Evolutionary conservation across 495 filamentous ascomycete species (phyloP).

Genomic region (Astrothelium subdiscretum): DNA sequence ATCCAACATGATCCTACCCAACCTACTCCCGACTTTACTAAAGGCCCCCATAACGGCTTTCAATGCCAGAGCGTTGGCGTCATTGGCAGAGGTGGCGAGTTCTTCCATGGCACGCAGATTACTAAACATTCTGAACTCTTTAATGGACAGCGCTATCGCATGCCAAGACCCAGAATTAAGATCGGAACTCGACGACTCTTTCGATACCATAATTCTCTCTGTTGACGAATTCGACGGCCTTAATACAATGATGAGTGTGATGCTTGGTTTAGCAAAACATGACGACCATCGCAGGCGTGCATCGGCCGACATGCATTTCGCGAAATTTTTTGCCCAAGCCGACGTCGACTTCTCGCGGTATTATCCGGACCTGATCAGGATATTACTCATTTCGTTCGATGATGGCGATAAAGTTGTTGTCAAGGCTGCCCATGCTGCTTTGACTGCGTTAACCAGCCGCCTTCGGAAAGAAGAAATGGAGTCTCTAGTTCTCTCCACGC

Average conservation of each 20-base stretch:
- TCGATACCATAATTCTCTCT: slow-evolving; percentile 79
- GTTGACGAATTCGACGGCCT: slow-evolving; percentile 94
- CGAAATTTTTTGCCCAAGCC: slow-evolving; percentile 74
- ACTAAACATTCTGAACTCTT: slow-evolving; percentile 75
- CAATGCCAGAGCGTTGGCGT: slow-evolving; percentile 88
- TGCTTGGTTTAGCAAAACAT: slow-evolving; percentile 77
- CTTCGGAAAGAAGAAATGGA: slow-evolving; percentile 99
- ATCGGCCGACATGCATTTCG: slow-evolving; percentile 65
- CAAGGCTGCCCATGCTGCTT: slow-evolving; percentile 82
- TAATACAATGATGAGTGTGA: slow-evolving; percentile 86
- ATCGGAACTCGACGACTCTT: slow-evolving; percentile 60
- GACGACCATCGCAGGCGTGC: slow-evolving; percentile 79
- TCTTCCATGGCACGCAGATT: slow-evolving; percentile 79
- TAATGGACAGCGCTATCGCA: slow-evolving; percentile 83
- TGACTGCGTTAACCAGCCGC: slow-evolving; percentile 74
- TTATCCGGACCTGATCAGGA: slow-evolving; percentile 84
- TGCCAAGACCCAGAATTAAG: slow-evolving; percentile 66
- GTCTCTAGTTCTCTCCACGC: slow-evolving; percentile 72
- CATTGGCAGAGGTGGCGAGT: slow-evolving; percentile 80
- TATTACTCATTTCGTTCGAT: slow-evolving; percentile 81
- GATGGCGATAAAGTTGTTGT: slow-evolving; percentile 76
- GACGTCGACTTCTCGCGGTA: slow-evolving; percentile 87
- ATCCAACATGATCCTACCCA: slow-evolving; percentile 92
- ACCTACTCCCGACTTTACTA: slow-evolving; percentile 85
- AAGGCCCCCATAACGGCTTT: slow-evolving; percentile 83